These are phyloP conservation scores for Cokeromyces recurvatus DNA, from an alignment of 371 early-diverging fungal species.

Conservation along the genomic window DNA sequence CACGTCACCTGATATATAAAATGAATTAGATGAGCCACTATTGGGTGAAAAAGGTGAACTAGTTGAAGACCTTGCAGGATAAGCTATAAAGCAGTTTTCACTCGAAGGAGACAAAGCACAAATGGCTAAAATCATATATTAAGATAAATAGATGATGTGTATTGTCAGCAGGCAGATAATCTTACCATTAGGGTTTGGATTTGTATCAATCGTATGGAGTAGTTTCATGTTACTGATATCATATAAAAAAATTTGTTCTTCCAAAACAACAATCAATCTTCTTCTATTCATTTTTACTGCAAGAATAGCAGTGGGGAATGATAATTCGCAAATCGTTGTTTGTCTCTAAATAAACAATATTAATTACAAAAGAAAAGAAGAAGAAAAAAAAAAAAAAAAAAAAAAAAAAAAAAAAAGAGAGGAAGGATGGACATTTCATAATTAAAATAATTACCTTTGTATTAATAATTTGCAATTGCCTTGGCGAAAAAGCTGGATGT, in stretches of 20 bases:
- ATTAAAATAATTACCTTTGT: slow-evolving; percentile 73
- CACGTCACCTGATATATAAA: slow-evolving; percentile 71
- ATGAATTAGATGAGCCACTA: slow-evolving; percentile 56
- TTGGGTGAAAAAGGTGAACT: slow-evolving; percentile 47
- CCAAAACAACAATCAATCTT: slow-evolving; percentile 85
- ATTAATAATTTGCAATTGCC: slow-evolving; percentile 89
- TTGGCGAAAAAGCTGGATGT: slow-evolving; percentile 83
- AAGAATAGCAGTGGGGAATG: slow-evolving; percentile 85
- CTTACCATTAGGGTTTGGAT: slow-evolving; percentile 80
- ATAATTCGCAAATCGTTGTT: slow-evolving; percentile 93
- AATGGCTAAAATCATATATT: slow-evolving; percentile 65
- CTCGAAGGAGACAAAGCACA: slow-evolving; percentile 89
- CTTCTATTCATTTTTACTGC: slow-evolving; percentile 93
- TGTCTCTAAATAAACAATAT: slow-evolving; percentile 67
- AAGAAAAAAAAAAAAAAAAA: too few relatives aligned
- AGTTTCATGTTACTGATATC: slow-evolving; percentile 96
- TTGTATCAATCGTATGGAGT: slow-evolving; percentile 90
- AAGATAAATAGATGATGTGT: too few relatives aligned
- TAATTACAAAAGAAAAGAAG: neutral
- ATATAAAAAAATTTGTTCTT: slow-evolving; percentile 85
- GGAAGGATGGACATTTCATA: too few relatives aligned
- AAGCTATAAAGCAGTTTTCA: slow-evolving; percentile 92
- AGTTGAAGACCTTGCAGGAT: slow-evolving; percentile 23
- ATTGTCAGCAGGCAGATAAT: slow-evolving; percentile 24
- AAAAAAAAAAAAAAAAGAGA: too few relatives aligned